Percentiles rank a stretch among this genome's conserved stretches.
Evolutionary conservation across 2,329 filamentous ascomycete genomes (phyloP).

Genomic region (Stagonosporopsis rhizophila): DNA sequence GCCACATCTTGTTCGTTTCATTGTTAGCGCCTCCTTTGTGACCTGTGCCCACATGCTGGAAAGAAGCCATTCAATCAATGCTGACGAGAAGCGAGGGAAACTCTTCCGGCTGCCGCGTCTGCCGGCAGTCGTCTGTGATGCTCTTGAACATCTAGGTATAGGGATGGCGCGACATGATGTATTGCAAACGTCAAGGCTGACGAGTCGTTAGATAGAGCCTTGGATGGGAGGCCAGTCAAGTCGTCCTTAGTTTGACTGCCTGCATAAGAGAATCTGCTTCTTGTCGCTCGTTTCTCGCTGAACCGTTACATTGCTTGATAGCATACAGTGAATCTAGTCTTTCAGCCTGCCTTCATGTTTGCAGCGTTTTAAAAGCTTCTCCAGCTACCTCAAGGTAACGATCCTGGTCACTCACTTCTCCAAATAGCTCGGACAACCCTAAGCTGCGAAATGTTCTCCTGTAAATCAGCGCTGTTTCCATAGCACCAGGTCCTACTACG

Average conservation of each 20-base stretch:
- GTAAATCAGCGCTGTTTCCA: not conserved
- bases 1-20: too few species aligned
- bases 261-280: not conserved
- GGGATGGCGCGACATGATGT: not conserved
- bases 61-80: not conserved
- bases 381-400: not conserved
- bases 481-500: not conserved
- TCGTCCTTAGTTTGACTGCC: not conserved
- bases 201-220: not conserved
- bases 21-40: not conserved
- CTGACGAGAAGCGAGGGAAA: not conserved
- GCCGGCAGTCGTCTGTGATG: not conserved
- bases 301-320: not conserved
- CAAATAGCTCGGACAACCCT: too few species aligned
- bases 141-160: not conserved
- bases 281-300: too few species aligned
- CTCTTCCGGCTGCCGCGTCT: not conserved
- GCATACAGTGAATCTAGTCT: not conserved
- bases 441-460: not conserved
- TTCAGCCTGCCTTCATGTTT: not conserved
- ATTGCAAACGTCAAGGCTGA: not conserved
- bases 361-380: not conserved
- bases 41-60: not conserved
- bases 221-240: not conserved
- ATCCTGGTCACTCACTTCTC: not conserved